Conservation (phyloP, 2,329 filamentous ascomycete species). For the Botrytis medusae region DNA sequence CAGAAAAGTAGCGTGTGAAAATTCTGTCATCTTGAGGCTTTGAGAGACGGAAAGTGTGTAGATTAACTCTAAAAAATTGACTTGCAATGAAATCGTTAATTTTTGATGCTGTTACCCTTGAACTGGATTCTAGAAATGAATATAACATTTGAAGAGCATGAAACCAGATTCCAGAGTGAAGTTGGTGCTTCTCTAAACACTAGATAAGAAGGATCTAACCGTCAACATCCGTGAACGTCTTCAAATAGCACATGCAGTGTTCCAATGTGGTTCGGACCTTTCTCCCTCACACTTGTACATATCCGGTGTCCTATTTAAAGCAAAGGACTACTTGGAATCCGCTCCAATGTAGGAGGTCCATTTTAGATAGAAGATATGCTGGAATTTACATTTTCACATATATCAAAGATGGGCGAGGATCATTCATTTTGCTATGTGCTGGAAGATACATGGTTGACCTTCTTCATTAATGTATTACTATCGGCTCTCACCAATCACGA, state of each 20-base stretch:
- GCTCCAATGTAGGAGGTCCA: background rate
- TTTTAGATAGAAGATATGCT: background rate
- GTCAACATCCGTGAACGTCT: background rate
- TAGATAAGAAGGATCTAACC: background rate
- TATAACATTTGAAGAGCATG: background rate
- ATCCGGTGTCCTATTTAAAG: background rate
- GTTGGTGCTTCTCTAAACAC: background rate
- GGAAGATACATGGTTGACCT: background rate
- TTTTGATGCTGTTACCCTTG: background rate
- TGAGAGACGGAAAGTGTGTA: background rate
- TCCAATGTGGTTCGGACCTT: background rate
- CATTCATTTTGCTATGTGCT: background rate
- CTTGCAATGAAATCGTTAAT: background rate
- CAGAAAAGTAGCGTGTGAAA: background rate
- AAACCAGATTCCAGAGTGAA: background rate
- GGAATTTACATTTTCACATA: background rate
- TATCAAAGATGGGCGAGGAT: background rate
- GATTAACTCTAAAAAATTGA: background rate
- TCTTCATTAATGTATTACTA: slow-evolving; percentile 9
- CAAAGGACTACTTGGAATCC: background rate
- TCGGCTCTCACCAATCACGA: slow-evolving; percentile 6
- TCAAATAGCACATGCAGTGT: background rate
- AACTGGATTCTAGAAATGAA: background rate
- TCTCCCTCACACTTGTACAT: slow-evolving; percentile 1
- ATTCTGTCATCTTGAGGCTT: background rate